Evolutionary conservation across 73 alveolate genomes (phyloP).

Genomic region (Uronychia binucleata): DNA sequence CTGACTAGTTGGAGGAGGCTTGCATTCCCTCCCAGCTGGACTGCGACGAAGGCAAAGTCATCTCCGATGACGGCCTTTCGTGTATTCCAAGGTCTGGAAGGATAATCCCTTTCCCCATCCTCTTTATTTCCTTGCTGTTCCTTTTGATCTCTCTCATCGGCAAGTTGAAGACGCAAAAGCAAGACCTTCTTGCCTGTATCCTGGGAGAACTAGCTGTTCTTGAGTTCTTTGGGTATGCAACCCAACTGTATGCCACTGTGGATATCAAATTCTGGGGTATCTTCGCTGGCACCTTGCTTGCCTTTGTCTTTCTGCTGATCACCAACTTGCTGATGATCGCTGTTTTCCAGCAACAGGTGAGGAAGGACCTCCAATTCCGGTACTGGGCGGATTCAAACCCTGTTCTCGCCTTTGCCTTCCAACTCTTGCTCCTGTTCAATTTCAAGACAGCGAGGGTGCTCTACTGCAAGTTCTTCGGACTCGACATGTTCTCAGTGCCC

Average conservation of each 20-base stretch:
- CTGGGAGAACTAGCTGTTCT: background rate
- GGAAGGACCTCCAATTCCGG: background rate
- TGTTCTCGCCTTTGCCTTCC: background rate
- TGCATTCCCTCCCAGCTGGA: constrained; percentile 51
- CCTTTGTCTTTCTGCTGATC: background rate
- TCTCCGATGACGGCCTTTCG: constrained; percentile 26
- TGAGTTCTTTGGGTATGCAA: background rate
- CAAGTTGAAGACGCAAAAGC: constrained; percentile 4
- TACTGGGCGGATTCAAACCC: background rate
- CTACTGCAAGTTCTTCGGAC: background rate
- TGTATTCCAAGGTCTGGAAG: constrained; percentile 56
- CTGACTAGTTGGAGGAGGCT: constrained; percentile 46
- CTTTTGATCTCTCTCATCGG: constrained; percentile 29
- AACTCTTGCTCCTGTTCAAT: background rate
- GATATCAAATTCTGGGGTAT: background rate
- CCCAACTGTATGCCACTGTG: background rate
- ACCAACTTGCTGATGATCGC: background rate
- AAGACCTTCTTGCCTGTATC: background rate
- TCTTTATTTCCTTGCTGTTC: constrained; percentile 19
- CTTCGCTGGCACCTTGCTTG: background rate
- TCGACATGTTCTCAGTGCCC: constrained; percentile 10
- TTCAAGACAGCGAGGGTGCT: background rate
- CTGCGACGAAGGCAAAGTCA: constrained; percentile 48
- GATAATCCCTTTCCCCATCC: constrained; percentile 65
- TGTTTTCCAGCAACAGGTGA: background rate